Evolutionary conservation across 2,329 filamentous ascomycete species (phyloP).

Genomic region (Fusarium sp.): DNA sequence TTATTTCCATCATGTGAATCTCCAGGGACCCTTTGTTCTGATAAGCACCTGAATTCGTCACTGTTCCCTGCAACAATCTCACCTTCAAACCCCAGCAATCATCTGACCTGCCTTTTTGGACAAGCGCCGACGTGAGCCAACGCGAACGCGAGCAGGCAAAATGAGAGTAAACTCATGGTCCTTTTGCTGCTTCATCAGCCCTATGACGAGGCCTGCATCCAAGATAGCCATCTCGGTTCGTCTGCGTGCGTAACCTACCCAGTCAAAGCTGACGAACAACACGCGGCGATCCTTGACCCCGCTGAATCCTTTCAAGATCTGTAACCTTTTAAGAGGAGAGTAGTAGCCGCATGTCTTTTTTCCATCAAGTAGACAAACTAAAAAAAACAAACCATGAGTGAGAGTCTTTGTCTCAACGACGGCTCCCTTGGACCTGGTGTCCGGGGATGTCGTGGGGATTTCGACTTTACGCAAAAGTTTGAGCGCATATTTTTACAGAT

Average conservation of each 20-base stretch:
- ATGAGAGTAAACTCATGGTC: background rate
- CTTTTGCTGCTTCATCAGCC: background rate
- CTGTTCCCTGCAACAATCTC: background rate
- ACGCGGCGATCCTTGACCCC: background rate
- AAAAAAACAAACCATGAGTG: constrained; percentile 29
- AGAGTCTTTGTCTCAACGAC: constrained; percentile 51
- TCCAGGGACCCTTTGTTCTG: background rate
- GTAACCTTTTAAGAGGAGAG: background rate
- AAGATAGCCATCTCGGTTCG: background rate
- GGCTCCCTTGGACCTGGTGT: constrained; percentile 57
- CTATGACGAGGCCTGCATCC: background rate
- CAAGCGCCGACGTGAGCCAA: background rate
- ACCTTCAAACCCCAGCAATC: background rate
- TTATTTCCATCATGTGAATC: background rate
- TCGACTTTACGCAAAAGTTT: constrained; percentile 64
- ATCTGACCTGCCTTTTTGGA: constrained; percentile 4
- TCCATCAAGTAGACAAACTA: background rate
- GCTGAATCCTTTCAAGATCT: background rate
- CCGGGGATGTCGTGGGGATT: constrained; percentile 59
- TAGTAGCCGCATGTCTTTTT: background rate
- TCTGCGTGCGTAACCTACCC: background rate
- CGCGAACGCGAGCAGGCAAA: background rate
- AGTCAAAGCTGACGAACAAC: background rate
- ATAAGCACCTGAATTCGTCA: background rate
- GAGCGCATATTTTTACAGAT: constrained; percentile 61